Evolutionary conservation across 208 protist genomes (phyloP).

Genomic region (Vickermania ingenoplastis): DNA sequence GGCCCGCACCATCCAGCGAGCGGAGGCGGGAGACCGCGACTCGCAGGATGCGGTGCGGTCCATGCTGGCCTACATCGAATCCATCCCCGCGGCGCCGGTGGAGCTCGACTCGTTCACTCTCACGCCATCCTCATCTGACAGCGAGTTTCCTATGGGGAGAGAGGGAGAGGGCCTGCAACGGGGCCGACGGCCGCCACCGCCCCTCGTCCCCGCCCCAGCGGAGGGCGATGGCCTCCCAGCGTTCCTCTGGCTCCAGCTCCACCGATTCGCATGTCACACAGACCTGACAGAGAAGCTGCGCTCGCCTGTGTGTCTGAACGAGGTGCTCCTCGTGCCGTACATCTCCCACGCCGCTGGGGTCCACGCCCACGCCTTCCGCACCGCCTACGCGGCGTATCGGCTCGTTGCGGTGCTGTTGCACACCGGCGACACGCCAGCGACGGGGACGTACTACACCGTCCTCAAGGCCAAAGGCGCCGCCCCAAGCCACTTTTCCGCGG

Average conservation of each 20-base stretch:
- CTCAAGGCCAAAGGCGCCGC: slow-evolving; percentile 1
- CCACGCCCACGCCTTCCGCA: background rate
- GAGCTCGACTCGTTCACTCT: background rate
- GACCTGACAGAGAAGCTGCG: slow-evolving; percentile 28
- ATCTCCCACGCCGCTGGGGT: slow-evolving; percentile 1
- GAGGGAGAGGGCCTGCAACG: background rate
- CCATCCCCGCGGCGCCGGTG: background rate
- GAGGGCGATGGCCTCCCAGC: slow-evolving; percentile 19
- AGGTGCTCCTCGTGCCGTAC: slow-evolving; percentile 32
- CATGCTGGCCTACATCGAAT: background rate
- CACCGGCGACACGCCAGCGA: slow-evolving; percentile 46
- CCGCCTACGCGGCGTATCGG: slow-evolving; percentile 25
- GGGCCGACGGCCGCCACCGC: background rate
- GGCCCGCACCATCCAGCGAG: background rate
- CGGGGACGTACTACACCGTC: slow-evolving; percentile 61
- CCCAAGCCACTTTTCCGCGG: background rate
- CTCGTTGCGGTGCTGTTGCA: slow-evolving; percentile 51
- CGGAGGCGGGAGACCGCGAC: background rate
- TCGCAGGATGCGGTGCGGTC: background rate
- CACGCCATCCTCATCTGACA: background rate
- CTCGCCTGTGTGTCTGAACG: slow-evolving; percentile 37
- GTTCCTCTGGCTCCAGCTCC: slow-evolving; percentile 48
- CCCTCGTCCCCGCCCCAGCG: background rate
- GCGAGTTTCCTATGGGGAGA: background rate
- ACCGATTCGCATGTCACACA: slow-evolving; percentile 50